Percentiles rank a stretch among this genome's conserved stretches.
Conservation (phyloP, 148 eudicot species). For the Fagopyrum tataricum region DNA sequence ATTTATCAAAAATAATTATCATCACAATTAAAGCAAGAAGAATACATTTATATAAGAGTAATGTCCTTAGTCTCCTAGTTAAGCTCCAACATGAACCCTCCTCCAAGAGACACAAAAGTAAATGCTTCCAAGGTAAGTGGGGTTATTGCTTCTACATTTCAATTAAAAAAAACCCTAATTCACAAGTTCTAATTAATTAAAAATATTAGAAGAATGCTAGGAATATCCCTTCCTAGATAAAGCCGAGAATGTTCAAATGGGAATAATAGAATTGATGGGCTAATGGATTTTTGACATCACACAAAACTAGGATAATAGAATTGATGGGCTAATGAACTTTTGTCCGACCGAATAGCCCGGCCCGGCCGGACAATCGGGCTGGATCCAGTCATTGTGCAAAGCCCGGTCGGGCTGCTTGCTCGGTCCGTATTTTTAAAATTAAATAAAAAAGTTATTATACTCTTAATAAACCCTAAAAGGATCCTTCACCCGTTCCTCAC, state of each 20-base stretch:
- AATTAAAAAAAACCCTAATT: neutral
- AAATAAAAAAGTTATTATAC: too few relatives aligned
- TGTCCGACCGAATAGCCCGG: too few relatives aligned
- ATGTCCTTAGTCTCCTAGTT: neutral
- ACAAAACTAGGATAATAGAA: too few relatives aligned
- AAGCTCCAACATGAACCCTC: constrained; percentile 9
- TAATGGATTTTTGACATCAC: constrained; percentile 5
- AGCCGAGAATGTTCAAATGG: neutral
- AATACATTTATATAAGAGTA: neutral
- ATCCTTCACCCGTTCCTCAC: too few relatives aligned
- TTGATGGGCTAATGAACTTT: too few relatives aligned
- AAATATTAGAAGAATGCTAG: neutral
- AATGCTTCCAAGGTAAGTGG: constrained; percentile 18
- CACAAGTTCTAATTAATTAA: constrained; percentile 1
- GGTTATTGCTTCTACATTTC: neutral
- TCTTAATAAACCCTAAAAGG: too few relatives aligned
- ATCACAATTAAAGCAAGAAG: neutral
- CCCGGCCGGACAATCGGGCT: too few relatives aligned
- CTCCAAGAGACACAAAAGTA: neutral
- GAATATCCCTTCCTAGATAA: constrained; percentile 11
- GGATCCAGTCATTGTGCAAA: too few relatives aligned
- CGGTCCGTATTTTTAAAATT: too few relatives aligned
- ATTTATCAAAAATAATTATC: neutral
- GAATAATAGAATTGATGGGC: neutral
- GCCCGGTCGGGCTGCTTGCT: too few relatives aligned